Evolutionary conservation across 2,329 filamentous ascomycete species (phyloP).

Genomic region (Aspergillus japonicus): DNA sequence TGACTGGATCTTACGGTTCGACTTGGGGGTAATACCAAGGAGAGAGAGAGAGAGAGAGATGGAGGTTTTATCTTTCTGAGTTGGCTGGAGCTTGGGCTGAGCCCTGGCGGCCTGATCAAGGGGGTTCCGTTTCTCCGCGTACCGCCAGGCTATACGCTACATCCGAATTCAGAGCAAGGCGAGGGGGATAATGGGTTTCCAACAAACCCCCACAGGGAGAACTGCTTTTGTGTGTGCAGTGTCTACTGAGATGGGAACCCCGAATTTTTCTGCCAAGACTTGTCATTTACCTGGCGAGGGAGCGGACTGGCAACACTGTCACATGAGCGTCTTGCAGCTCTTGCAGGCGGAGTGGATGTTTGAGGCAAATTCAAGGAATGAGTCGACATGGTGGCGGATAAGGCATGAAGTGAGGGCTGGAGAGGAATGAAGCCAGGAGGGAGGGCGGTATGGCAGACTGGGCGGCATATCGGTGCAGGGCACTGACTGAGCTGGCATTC

Average conservation of each 20-base stretch:
- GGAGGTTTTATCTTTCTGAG: no score
- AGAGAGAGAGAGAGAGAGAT: no score
- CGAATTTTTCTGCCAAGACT: neutral
- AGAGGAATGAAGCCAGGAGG: conserved; percentile 1
- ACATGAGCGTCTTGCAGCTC: neutral
- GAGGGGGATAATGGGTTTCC: neutral
- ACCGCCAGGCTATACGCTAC: neutral
- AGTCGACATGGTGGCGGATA: neutral
- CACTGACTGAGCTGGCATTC: neutral
- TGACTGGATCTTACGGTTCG: no score
- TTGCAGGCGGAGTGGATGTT: neutral
- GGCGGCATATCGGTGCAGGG: neutral
- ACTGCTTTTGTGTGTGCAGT: no score
- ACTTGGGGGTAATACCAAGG: no score
- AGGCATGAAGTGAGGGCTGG: neutral
- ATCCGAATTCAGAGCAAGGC: no score
- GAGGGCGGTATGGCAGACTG: neutral
- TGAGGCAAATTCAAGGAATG: neutral
- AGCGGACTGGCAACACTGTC: neutral
- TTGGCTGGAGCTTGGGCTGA: no score
- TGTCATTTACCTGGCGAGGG: neutral
- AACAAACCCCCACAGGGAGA: neutral
- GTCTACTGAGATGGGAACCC: neutral
- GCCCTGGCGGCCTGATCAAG: no score
- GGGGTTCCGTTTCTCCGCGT: no score